Conservation (phyloP, 23 red algal species). For the Gracilaria domingensis region DNA sequence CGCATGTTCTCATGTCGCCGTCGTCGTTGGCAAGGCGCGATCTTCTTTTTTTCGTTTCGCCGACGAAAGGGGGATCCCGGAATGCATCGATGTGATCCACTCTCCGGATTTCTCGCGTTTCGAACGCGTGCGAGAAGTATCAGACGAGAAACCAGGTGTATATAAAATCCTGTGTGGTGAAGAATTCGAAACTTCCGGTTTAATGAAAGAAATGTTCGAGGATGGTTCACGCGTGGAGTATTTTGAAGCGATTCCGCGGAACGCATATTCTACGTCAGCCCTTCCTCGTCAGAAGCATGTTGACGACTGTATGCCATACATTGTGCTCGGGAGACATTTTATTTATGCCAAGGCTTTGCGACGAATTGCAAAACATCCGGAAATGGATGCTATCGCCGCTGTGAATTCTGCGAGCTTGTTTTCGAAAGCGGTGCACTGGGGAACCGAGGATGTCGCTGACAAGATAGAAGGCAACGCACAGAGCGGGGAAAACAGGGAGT, state of each 20-base stretch:
- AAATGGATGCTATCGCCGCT: slow-evolving; percentile 69
- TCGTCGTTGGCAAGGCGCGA: slow-evolving; percentile 33
- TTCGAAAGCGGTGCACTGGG: slow-evolving; percentile 59
- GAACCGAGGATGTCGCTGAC: slow-evolving; percentile 8
- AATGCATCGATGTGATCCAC: slow-evolving; percentile 36
- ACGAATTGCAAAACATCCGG: slow-evolving; percentile 46
- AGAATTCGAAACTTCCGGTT: slow-evolving; percentile 33
- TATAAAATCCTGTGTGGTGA: slow-evolving; percentile 47
- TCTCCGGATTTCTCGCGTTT: slow-evolving; percentile 46
- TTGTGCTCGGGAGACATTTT: slow-evolving; percentile 63
- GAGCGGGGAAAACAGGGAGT: no score
- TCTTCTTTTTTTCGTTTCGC: slow-evolving; percentile 66
- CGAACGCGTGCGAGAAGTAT: slow-evolving; percentile 39
- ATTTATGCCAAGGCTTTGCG: slow-evolving; percentile 55
- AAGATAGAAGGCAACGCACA: not conserved
- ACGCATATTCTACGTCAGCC: not conserved
- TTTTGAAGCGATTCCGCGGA: slow-evolving; percentile 30
- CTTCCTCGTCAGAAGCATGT: slow-evolving; percentile 43
- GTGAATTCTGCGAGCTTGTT: slow-evolving; percentile 72
- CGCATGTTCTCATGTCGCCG: slow-evolving; percentile 58
- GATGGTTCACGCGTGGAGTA: slow-evolving; percentile 4
- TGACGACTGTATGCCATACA: slow-evolving; percentile 40
- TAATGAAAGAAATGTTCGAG: slow-evolving; percentile 65
- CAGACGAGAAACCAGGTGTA: slow-evolving; percentile 22
- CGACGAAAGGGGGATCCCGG: slow-evolving; percentile 48